These are phyloP conservation scores for Magnusiomyces sp. DNA, from an alignment of 1,139 yeast genomes.

Conservation along the genomic window DNA sequence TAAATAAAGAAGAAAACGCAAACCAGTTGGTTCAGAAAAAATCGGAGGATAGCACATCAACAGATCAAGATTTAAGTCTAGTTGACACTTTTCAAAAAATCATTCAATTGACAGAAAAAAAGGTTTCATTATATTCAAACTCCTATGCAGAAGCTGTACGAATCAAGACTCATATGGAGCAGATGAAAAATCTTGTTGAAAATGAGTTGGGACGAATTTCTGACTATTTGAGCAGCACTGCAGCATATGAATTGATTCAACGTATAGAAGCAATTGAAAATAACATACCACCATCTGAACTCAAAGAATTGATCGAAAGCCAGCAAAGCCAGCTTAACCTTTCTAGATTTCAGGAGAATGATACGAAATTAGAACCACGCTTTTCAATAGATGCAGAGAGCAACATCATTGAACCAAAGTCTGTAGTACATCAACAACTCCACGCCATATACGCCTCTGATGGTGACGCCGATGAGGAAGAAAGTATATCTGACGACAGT, in stretches of 20 bases:
- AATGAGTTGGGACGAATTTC: background rate
- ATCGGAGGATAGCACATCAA: background rate
- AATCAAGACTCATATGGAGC: background rate
- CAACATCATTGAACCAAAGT: background rate
- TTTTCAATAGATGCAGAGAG: background rate
- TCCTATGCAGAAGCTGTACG: slow-evolving; percentile 1
- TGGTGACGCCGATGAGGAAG: background rate
- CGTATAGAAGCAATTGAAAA: background rate
- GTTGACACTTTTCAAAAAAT: background rate
- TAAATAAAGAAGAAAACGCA: background rate
- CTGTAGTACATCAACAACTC: background rate
- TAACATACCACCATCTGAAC: background rate
- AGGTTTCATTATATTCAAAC: background rate
- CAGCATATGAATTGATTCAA: background rate
- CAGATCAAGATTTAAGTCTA: background rate
- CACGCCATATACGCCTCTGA: background rate
- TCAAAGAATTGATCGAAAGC: too few relatives aligned
- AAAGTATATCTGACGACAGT: background rate
- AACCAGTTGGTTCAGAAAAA: background rate
- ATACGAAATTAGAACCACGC: background rate
- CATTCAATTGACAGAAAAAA: background rate
- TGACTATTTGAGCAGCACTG: slow-evolving; percentile 1
- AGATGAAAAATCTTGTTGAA: background rate
- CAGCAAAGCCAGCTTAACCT: too few relatives aligned
- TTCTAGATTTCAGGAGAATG: too few relatives aligned